Evolutionary conservation across 2,329 filamentous ascomycete genomes (phyloP), one percentile per base, ranked within the genome.

Genomic region (Paracoccidioides lutzii): DNA sequence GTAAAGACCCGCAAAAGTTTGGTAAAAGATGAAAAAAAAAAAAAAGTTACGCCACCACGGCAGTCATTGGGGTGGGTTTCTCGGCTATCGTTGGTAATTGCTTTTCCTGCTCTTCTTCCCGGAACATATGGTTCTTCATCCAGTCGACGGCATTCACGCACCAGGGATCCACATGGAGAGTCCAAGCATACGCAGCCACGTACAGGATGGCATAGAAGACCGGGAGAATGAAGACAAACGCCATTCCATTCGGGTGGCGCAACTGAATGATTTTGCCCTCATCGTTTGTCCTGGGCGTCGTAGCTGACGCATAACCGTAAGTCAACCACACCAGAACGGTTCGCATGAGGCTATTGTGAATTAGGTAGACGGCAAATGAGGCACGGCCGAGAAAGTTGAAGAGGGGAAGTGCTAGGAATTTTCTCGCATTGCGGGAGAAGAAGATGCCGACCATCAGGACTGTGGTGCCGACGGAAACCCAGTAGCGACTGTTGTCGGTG

Each of bases 301-400:
- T 55, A 15, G 45, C 12, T 7, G 56, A 55, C n/a, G 53, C 45
- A 33, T 49, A 49, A 7, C 60, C 57, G 43, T 65, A 66, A 2
- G 63, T 53, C 55, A 67, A 51, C 60, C 61, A 63, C 28, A 60
- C 58, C 22, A 66, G 52, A 2, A 66, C 52, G 2, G 63, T 65
- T n/a, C 63, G 58, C 48, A 67, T 64, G 3, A 66, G 48, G 1
- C 60, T 60, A 40, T 63, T 62, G 58, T 66, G 65, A 5, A 67
- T 53, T 7, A 67, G 56, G 56, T 67, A 67, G 8, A 67, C 61
- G 9, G 64, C 59, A 57, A 66, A 65, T 8, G 64, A 66, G 12
- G 63, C 58, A 0, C 62, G 61, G 8, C 65, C 65, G 5, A 67
- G 53, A 57, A 63, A 67, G 41, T 62, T 64, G 54, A 65, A 60